These are phyloP conservation scores for Carex arenaria DNA, from an alignment of 202 grass and related monocot genomes.

Conservation along the genomic window DNA sequence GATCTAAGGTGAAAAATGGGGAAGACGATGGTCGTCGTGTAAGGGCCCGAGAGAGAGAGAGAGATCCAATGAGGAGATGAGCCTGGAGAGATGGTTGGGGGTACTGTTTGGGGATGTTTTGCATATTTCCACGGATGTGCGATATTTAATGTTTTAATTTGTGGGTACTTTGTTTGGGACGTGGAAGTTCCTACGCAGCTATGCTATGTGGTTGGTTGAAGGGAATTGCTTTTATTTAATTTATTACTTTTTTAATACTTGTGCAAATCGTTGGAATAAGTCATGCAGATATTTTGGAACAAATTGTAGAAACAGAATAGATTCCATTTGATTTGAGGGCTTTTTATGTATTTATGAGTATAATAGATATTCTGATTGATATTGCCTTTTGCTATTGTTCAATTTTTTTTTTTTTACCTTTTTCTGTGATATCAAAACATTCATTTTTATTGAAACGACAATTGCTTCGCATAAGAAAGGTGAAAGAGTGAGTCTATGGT, in stretches of 20 bases:
- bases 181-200: background rate
- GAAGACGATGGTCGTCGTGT: background rate
- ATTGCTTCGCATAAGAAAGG: too few species aligned
- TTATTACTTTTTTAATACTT: background rate
- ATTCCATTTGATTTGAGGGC: too few species aligned
- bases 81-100: background rate
- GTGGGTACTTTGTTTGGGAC: background rate
- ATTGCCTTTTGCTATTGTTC: background rate
- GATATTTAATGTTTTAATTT: background rate
- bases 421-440: background rate
- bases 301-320: background rate
- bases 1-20: background rate
- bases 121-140: background rate
- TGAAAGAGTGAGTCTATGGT: too few species aligned
- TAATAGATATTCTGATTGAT: background rate
- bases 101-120: background rate
- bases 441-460: background rate
- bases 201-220: background rate
- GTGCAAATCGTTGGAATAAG: background rate
- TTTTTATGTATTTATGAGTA: too few species aligned
- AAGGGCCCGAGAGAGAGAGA: background rate
- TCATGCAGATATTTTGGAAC: background rate
- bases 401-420: too few species aligned
- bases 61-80: background rate
- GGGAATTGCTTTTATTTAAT: background rate